Percentiles rank a stretch among this genome's conserved stretches.
phyloP scores from a whole-genome alignment of 169 alveolate species.

The Cryptosporidium felis region DNA sequence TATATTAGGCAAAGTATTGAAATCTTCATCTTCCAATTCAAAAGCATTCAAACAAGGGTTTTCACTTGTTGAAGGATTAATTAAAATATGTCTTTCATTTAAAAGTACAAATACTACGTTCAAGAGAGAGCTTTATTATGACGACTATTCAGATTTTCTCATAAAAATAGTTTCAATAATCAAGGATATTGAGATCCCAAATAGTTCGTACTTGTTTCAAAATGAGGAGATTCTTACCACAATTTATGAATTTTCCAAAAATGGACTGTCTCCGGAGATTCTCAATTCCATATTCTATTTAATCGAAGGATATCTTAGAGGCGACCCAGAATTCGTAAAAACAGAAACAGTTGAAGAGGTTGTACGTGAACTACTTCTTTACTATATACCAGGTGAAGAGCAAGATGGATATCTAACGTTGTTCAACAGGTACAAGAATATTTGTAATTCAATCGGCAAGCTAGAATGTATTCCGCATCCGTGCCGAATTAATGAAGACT shows the following conservation, averaged over 20 bases:
- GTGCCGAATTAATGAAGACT: conserved; percentile 5
- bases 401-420: not conserved
- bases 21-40: not conserved
- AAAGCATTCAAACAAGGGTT: not conserved
- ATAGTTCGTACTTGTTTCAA: not conserved
- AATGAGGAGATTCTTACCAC: not conserved
- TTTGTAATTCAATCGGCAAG: not conserved
- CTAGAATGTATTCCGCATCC: not conserved
- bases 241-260: not conserved
- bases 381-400: conserved; percentile 14
- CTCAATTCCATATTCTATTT: not conserved
- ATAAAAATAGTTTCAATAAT: not conserved
- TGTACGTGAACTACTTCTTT: not conserved
- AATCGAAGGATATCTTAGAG: not conserved
- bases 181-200: not conserved
- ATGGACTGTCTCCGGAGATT: not conserved
- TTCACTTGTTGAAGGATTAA: not conserved
- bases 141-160: conserved; percentile 1
- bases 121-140: conserved; percentile 5
- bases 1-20: not conserved
- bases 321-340: not conserved
- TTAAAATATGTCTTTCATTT: not conserved
- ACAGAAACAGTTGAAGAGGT: not conserved
- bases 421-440: not conserved
- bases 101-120: not conserved